Conservation (phyloP, 1,284 basidiomycete species). For the Phellopilus nigrolimitatus region DNA sequence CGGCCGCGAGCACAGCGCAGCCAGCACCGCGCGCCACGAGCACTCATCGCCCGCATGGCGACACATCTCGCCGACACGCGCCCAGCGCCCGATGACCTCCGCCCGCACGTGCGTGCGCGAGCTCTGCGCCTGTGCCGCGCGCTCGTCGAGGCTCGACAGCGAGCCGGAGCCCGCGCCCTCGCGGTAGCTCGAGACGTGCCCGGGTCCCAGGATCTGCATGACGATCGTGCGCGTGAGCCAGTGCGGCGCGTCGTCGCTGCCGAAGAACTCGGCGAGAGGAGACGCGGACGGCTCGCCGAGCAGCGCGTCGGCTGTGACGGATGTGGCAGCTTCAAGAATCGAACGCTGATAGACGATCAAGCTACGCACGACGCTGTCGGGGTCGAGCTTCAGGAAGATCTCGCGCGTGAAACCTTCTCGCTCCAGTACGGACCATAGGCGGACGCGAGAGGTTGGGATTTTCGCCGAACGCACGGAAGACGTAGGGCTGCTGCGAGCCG, state of each 20-base stretch:
- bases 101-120: conserved; percentile 63
- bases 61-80: conserved; percentile 63
- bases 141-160: conserved; percentile 19
- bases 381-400: conserved; percentile 53
- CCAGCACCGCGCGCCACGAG: conserved; percentile 66
- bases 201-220: conserved; percentile 60
- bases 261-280: conserved; percentile 44
- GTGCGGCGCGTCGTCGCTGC: conserved; percentile 65
- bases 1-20: conserved; percentile 64
- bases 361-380: conserved; percentile 52
- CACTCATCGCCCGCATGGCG: conserved; percentile 66
- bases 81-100: conserved; percentile 68
- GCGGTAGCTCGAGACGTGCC: conserved; percentile 32
- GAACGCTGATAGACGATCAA: conserved; percentile 52
- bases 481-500: conserved; percentile 4
- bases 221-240: conserved; percentile 73
- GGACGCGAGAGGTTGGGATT: conserved; percentile 24
- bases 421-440: conserved; percentile 45
- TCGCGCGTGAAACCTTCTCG: conserved; percentile 68
- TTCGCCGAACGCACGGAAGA: conserved; percentile 10
- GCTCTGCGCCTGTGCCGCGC: conserved; percentile 38
- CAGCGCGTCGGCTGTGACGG: conserved; percentile 40
- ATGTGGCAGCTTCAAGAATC: conserved; percentile 44
- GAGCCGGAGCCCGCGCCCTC: neutral
- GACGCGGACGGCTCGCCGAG: conserved; percentile 17